Percentiles rank a stretch among this genome's conserved stretches.
Conservation (phyloP, 176 grass and related monocot genomes). For the Triticum monococcum region DNA sequence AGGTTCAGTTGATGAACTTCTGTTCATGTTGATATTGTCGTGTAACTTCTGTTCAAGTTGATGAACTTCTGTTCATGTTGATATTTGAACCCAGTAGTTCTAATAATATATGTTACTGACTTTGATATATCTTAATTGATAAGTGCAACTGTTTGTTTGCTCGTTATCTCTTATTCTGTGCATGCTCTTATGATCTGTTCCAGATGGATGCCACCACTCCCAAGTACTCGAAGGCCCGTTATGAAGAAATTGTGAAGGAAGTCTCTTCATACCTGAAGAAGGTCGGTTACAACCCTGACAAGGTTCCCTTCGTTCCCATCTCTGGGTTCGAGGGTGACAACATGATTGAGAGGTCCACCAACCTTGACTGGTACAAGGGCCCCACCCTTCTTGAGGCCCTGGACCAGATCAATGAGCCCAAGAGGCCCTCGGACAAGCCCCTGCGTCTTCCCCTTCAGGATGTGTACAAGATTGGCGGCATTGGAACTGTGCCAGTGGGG, state of each 20-base stretch:
- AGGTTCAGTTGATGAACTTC: too few relatives aligned
- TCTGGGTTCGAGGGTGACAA: constrained; percentile 87
- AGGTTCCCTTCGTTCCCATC: constrained; percentile 76
- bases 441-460: constrained; percentile 83
- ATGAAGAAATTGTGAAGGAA: constrained; percentile 75
- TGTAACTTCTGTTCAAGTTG: too few relatives aligned
- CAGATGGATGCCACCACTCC: constrained; percentile 85
- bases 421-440: constrained; percentile 81
- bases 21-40: too few relatives aligned
- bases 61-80: too few relatives aligned
- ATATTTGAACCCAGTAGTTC: too few relatives aligned
- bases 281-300: constrained; percentile 82
- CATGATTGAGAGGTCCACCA: constrained; percentile 79
- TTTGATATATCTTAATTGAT: too few relatives aligned
- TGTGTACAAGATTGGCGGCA: constrained; percentile 82
- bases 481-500: constrained; percentile 71
- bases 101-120: too few relatives aligned
- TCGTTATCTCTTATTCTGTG: too few relatives aligned
- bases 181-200: background rate
- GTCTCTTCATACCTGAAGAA: constrained; percentile 80
- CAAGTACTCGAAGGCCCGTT: constrained; percentile 71
- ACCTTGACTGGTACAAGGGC: constrained; percentile 91
- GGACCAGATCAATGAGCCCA: constrained; percentile 62
- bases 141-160: too few relatives aligned
- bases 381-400: constrained; percentile 74